Evolutionary conservation across 2,329 filamentous ascomycete species (phyloP).

Genomic region (Periconia macrospinosa): DNA sequence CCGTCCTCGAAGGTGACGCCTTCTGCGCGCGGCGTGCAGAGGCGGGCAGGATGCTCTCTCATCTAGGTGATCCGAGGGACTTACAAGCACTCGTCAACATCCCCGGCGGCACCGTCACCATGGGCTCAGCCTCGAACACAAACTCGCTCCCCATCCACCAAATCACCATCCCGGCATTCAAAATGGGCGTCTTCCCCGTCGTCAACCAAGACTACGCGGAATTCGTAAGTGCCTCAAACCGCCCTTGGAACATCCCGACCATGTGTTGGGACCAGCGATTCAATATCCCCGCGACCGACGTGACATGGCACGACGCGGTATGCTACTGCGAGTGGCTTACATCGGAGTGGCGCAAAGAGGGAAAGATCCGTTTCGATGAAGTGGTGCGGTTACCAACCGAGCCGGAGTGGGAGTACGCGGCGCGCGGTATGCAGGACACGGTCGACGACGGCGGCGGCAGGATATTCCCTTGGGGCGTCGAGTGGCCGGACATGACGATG

Average conservation of each 20-base stretch:
- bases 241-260: neutral
- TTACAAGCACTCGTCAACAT: neutral
- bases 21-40: neutral
- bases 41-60: neutral
- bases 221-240: neutral
- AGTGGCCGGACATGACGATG: too few relatives aligned
- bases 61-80: constrained; percentile 2
- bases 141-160: constrained; percentile 1
- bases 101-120: neutral
- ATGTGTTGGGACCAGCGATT: neutral
- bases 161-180: neutral
- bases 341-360: neutral
- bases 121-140: constrained; percentile 1
- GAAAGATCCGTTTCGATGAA: neutral
- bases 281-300: constrained; percentile 1
- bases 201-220: neutral
- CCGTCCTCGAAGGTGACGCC: neutral
- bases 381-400: neutral
- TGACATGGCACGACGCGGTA: constrained; percentile 3
- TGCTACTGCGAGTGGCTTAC: constrained; percentile 4
- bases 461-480: too few relatives aligned
- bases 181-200: constrained; percentile 2
- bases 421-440: too few relatives aligned
- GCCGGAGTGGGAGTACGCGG: constrained; percentile 4
- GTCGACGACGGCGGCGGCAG: too few relatives aligned